Evolutionary conservation across 2,329 filamentous ascomycete species (phyloP).

Genomic region (Colletotrichum filicis): DNA sequence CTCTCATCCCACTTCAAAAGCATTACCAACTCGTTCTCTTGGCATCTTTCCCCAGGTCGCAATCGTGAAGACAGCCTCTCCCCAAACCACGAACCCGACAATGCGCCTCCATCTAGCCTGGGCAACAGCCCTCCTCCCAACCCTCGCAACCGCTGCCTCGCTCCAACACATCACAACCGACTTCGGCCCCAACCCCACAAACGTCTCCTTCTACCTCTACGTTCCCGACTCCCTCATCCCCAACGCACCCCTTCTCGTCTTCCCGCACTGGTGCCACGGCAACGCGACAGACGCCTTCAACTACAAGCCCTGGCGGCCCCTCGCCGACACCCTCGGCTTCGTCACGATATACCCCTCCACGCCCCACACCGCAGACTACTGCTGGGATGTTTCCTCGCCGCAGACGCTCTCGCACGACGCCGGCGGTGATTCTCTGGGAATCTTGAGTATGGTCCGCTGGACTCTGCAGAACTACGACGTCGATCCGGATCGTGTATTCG

Average conservation of each 20-base stretch:
- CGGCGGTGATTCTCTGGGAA: constrained; percentile 62
- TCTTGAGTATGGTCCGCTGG: constrained; percentile 65
- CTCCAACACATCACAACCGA: constrained; percentile 29
- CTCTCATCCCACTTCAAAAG: background rate
- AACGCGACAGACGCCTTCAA: constrained; percentile 60
- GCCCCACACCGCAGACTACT: constrained; percentile 53
- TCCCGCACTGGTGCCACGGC: constrained; percentile 68
- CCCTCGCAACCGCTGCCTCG: constrained; percentile 21
- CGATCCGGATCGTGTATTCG: constrained; percentile 60
- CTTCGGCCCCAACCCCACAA: constrained; percentile 59
- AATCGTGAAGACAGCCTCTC: background rate
- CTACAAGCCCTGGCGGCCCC: constrained; percentile 62
- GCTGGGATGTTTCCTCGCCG: constrained; percentile 69
- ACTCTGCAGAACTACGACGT: constrained; percentile 57
- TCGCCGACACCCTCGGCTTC: constrained; percentile 65
- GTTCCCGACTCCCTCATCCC: constrained; percentile 53
- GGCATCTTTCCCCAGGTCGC: background rate
- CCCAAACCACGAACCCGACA: background rate
- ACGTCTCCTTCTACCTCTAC: constrained; percentile 64
- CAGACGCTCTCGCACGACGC: constrained; percentile 59
- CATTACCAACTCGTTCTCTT: background rate
- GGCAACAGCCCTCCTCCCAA: constrained; percentile 4
- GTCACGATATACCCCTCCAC: constrained; percentile 56
- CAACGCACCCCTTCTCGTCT: constrained; percentile 63
- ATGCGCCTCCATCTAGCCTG: background rate